Evolutionary conservation across 2,329 filamentous ascomycete species (phyloP).

Genomic region (Ilyonectria robusta): DNA sequence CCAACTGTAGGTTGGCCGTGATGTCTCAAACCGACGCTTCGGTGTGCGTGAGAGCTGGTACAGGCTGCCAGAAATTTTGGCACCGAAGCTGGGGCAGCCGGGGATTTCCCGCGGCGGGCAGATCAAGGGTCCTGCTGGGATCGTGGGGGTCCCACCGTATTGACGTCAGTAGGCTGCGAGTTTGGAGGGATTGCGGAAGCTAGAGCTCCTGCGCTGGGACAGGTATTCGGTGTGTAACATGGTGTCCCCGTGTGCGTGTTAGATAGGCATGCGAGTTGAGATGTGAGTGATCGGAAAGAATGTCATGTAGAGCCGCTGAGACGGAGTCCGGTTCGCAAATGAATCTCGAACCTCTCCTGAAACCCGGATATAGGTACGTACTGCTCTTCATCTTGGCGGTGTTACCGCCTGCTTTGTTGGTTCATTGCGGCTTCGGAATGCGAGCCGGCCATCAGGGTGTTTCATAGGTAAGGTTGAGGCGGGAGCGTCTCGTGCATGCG

Average conservation of each 20-base stretch:
- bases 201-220: neutral
- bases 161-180: conserved; percentile 24
- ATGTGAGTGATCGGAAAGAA: neutral
- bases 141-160: conserved; percentile 11
- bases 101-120: conserved; percentile 24
- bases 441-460: neutral
- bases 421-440: neutral
- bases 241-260: neutral
- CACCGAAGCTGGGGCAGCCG: conserved; percentile 8
- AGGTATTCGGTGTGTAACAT: neutral
- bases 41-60: neutral
- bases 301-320: neutral
- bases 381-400: neutral
- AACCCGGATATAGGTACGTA: neutral
- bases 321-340: too few species aligned
- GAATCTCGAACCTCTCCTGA: too few species aligned
- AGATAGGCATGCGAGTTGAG: neutral
- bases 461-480: neutral
- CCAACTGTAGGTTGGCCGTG: conserved; percentile 4
- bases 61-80: neutral
- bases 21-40: conserved; percentile 19
- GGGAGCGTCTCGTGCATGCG: neutral
- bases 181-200: conserved; percentile 1
- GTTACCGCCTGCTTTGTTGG: neutral
- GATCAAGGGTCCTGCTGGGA: conserved; percentile 18